Base-by-base conservation (phyloP, 2,329 filamentous ascomycete genomes). In the Aspergillus piperis region DNA sequence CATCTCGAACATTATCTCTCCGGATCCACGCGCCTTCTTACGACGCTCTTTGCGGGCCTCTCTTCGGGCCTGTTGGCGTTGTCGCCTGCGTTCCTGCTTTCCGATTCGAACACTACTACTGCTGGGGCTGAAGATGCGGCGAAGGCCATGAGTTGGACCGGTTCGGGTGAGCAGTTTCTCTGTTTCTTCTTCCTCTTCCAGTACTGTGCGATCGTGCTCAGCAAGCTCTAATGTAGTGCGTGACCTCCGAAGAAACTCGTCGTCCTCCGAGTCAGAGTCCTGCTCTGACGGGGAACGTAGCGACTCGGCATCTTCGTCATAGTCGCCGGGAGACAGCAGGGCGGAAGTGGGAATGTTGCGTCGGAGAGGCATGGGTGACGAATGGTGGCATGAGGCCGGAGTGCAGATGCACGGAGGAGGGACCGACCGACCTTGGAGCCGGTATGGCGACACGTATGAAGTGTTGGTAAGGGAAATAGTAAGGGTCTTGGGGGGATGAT, bases 1-100 rank as follows among this genome's bases (percentile, higher is more conserved):
- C 89, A 94, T 91, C 77, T 95, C 90, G 74, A 91, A 93, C 88
- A 96, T 91, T 70, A 96, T 80, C 74, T 88, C 86, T 39, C 89
- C 88, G 66, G 91, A 86, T 71, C 91, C 90, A 82, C 75, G 71
- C 84, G 73, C 64, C 77, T 80, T 63, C 83, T 82, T 77, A 78
- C 82, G 68, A 39, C 70, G 85, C 86, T 68, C 81, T 78, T 65
- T 78, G 53, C 67, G 66, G 38, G 68, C 69, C 56, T 62, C 64
- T 62, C 70, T 70, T 60, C 71, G 69, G 70, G 84, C 79, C 44
- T 79, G 75, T 59, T 82, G 81, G 50, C 85, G 78, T 50, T 74
- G 75, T 58, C 74, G 75, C 63, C 83, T 80, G 68, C 83, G 85
- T 66, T 86, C 82, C 64, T 74, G 68, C 25, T 78, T 76, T 8